Percentiles rank a stretch among this genome's conserved stretches.
These are phyloP conservation scores for Cercophora sp. DNA, from an alignment of 495 filamentous ascomycete genomes.

Conservation along the genomic window DNA sequence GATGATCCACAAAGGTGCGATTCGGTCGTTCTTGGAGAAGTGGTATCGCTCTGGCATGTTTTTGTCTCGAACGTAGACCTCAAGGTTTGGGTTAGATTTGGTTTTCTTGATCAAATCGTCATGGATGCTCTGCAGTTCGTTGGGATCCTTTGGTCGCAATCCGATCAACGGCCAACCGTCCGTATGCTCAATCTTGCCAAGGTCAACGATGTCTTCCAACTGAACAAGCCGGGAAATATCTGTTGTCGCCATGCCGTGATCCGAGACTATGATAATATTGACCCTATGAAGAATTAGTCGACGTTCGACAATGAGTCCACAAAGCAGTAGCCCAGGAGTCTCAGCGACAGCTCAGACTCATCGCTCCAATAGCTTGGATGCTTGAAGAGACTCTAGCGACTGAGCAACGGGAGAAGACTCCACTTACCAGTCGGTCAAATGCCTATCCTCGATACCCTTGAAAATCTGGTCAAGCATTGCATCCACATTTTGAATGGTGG, in stretches of 20 bases:
- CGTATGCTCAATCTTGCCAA: slow-evolving; percentile 67
- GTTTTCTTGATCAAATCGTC: slow-evolving; percentile 46
- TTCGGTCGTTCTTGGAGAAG: slow-evolving; percentile 78
- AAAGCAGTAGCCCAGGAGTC: no score
- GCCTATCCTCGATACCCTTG: slow-evolving; percentile 69
- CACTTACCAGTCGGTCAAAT: slow-evolving; percentile 81
- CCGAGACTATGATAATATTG: slow-evolving; percentile 96
- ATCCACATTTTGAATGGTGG: slow-evolving; percentile 72
- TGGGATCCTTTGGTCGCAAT: slow-evolving; percentile 66
- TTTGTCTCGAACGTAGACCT: slow-evolving; percentile 74
- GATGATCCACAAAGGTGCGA: slow-evolving; percentile 88
- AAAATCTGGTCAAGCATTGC: slow-evolving; percentile 73
- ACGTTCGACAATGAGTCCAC: no score
- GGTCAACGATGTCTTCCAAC: slow-evolving; percentile 84
- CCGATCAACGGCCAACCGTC: slow-evolving; percentile 96
- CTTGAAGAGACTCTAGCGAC: no score
- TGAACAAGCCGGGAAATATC: slow-evolving; percentile 78
- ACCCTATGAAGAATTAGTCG: no score
- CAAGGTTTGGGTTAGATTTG: slow-evolving; percentile 60
- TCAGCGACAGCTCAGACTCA: no score
- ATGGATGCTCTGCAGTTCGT: slow-evolving; percentile 55
- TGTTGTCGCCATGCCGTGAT: slow-evolving; percentile 97
- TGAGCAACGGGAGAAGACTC: no score
- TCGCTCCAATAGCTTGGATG: no score
- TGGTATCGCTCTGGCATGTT: slow-evolving; percentile 89